Conservation (phyloP, 1,284 basidiomycete genomes). For the Ganoderma sinense region DNA sequence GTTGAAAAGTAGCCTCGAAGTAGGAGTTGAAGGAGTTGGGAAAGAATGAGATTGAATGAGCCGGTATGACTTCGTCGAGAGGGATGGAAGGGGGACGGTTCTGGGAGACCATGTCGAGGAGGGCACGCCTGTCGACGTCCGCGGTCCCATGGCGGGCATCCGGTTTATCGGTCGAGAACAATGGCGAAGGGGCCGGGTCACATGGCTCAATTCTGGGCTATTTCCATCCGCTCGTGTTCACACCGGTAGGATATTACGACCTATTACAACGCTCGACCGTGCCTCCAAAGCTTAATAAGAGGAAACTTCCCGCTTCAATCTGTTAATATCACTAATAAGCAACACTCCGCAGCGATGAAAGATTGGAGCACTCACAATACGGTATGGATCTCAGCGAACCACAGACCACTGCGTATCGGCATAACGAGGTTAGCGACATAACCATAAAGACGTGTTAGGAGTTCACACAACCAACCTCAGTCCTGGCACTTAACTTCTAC, state of each 20-base stretch:
- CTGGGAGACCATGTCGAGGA: background rate
- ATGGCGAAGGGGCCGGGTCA: background rate
- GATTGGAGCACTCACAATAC: background rate
- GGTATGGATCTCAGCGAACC: background rate
- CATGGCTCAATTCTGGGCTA: background rate
- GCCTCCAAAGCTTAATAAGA: background rate
- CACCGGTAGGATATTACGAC: background rate
- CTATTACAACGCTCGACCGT: background rate
- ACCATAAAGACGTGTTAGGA: background rate
- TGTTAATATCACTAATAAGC: background rate
- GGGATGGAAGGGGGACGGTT: too few species aligned
- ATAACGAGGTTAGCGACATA: background rate
- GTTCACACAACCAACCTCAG: background rate
- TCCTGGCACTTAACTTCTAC: background rate
- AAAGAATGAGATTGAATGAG: too few species aligned
- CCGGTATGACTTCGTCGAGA: too few species aligned
- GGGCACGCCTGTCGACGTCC: background rate
- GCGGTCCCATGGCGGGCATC: background rate
- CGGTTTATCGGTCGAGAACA: background rate
- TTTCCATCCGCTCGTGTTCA: background rate
- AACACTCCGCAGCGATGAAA: background rate
- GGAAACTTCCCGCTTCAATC: background rate
- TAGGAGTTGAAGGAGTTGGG: too few species aligned
- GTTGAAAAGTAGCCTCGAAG: too few species aligned
- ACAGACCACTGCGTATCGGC: background rate